Evolutionary conservation across 129 eudicot genomes (phyloP), one percentile per base, ranked within the genome.

Genomic region (Oenanthe sinensis): DNA sequence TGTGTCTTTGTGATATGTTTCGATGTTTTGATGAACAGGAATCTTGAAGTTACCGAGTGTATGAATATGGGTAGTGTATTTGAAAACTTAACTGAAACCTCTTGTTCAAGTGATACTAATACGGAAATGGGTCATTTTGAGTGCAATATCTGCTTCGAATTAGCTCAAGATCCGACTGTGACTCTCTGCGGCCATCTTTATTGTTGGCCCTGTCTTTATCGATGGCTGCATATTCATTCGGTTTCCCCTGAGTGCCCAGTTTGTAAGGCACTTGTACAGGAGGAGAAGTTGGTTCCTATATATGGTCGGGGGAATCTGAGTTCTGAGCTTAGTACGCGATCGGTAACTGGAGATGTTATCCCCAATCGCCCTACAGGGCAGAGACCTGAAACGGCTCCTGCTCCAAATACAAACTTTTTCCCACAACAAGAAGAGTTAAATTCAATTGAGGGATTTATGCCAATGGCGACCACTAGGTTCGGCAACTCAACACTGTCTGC

Each of bases 161-260:
- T 91, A 74, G 92, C 92, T 67, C 91, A 87, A 85, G 91, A 88
- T 62, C 96, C 96, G 10, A 77, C 87, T 50, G 96, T 91, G 42
- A 88, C 96, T 14, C 90, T 91, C 28, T 91, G 96, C 6, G 96
- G 96, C 26, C 96, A 91, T 81, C 96, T 91, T 75, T 91, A 88
- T 72, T 91, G 96, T 75, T 91, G 96, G 96, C 89, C 96, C 37
- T 91, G 96, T 74, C 88, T 91, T 9, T 91, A 88, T 84, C 83
- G 83, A 48, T 91, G 96, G 96, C 83, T 91, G 73, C 92, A 85
- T 49, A 81, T 85, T 65, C 90, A 91, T 81, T 91, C 96, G 37
- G 79, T 79, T 79, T 82, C 85, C 11, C 86, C 82, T 4, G 92
- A 83, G 47, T 91, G 96, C 77, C 92, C 96, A 4, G 87, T 91